These are phyloP conservation scores for Gonapodya sp. DNA, from an alignment of 192 early-diverging fungal genomes.

Conservation along the genomic window DNA sequence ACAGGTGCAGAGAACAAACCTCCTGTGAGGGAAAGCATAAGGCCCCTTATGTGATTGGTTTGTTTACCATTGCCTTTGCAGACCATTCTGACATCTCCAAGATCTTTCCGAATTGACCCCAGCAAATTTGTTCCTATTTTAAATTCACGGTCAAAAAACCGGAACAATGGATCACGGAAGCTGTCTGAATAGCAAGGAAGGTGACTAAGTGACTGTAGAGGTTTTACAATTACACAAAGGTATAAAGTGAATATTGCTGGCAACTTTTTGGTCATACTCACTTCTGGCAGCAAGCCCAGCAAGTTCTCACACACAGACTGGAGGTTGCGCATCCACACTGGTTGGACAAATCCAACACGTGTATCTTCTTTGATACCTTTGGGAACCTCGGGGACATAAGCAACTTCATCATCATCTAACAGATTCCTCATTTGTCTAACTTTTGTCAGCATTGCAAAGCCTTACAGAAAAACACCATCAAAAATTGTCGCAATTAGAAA, in stretches of 20 bases:
- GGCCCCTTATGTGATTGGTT: constrained; percentile 72
- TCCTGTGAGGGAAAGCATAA: constrained; percentile 58
- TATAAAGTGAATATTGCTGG: constrained; percentile 13
- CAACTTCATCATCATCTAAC: constrained; percentile 71
- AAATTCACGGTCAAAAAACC: constrained; percentile 78
- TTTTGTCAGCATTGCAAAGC: constrained; percentile 65
- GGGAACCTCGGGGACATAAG: constrained; percentile 24
- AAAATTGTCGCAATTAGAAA: constrained; percentile 10
- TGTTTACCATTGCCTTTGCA: constrained; percentile 73
- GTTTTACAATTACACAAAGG: background rate
- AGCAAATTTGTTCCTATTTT: constrained; percentile 50
- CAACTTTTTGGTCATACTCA: constrained; percentile 17
- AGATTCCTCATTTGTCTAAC: constrained; percentile 73
- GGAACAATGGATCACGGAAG: constrained; percentile 58
- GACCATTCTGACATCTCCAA: constrained; percentile 49
- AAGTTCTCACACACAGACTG: constrained; percentile 44
- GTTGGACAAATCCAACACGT: constrained; percentile 27
- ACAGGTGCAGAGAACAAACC: constrained; percentile 15
- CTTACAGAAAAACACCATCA: constrained; percentile 28
- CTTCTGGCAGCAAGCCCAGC: constrained; percentile 43
- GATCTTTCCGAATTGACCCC: constrained; percentile 50
- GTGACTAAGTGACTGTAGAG: background rate
- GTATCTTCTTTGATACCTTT: constrained; percentile 15
- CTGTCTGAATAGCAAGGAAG: constrained; percentile 13
- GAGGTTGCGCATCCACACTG: constrained; percentile 68